phyloP scores from a whole-genome alignment of 495 filamentous ascomycete species.

The Aspergillus baeticus region DNA sequence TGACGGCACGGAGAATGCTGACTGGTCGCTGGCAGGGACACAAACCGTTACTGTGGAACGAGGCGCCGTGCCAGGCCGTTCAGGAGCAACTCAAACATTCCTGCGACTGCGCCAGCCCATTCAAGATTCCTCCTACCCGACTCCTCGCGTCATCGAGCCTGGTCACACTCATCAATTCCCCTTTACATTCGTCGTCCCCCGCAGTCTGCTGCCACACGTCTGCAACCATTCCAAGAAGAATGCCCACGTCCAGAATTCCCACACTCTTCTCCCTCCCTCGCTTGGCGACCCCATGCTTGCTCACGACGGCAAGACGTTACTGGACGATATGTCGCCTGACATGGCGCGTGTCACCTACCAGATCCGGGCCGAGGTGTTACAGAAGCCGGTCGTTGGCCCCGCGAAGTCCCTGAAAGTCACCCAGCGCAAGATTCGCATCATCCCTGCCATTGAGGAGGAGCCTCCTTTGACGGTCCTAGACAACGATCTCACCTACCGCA shows the following conservation, averaged over 20 bases:
- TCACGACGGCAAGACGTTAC: constrained; percentile 45
- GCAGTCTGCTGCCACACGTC: constrained; percentile 60
- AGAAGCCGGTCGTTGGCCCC: constrained; percentile 21
- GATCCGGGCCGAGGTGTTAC: constrained; percentile 58
- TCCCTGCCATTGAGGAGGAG: constrained; percentile 72
- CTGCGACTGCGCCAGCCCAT: constrained; percentile 83
- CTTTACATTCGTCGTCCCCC: constrained; percentile 86
- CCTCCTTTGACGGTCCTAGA: constrained; percentile 69
- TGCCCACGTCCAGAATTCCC: constrained; percentile 62
- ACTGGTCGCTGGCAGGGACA: constrained; percentile 33
- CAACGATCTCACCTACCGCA: constrained; percentile 60
- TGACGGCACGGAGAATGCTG: constrained; percentile 22
- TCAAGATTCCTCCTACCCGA: constrained; percentile 63
- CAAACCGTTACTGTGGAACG: constrained; percentile 53
- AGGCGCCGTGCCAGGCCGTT: constrained; percentile 45
- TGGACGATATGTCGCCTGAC: constrained; percentile 81
- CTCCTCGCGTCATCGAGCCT: constrained; percentile 64
- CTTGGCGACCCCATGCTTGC: constrained; percentile 66
- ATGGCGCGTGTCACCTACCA: constrained; percentile 78
- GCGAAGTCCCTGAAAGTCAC: constrained; percentile 48
- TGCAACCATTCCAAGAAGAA: constrained; percentile 59
- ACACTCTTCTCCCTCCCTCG: constrained; percentile 78
- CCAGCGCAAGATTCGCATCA: constrained; percentile 66
- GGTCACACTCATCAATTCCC: constrained; percentile 70
- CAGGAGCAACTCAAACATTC: constrained; percentile 62